These are phyloP conservation scores for Juglanconis oblonga DNA, from an alignment of 2,329 filamentous ascomycete species.

Conservation along the genomic window DNA sequence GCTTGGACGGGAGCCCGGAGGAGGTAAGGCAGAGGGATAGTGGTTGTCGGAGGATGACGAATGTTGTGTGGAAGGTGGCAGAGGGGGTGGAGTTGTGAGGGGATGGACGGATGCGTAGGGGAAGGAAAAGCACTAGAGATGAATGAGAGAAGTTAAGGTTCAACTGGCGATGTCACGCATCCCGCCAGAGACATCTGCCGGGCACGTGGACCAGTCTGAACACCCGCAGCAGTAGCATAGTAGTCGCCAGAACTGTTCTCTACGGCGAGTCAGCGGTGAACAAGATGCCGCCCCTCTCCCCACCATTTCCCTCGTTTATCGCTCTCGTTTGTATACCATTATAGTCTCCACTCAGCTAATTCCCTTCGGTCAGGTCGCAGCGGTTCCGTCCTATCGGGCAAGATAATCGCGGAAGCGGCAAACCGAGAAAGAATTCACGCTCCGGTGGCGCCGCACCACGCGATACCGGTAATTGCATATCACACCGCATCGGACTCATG, in stretches of 20 bases:
- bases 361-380: neutral
- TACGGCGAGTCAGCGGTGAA: neutral
- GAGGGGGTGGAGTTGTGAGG: neutral
- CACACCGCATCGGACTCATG: neutral
- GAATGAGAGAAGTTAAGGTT: neutral
- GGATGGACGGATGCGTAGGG: neutral
- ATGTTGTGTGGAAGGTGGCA: constrained; percentile 12
- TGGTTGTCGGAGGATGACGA: constrained; percentile 1
- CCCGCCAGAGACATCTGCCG: neutral
- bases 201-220: too few species aligned
- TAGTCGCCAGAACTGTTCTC: neutral
- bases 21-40: neutral
- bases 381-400: neutral
- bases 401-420: neutral
- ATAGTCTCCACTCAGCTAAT: neutral
- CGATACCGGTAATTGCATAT: neutral
- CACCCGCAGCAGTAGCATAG: neutral
- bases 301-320: neutral
- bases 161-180: neutral
- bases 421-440: neutral
- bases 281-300: neutral
- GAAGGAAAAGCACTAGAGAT: neutral
- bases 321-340: neutral
- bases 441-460: neutral
- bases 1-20: neutral